Percentiles rank a stretch among this genome's conserved stretches.
phyloP scores from a whole-genome alignment of 306 rosid species.

The Oemleria cerasiformis region DNA sequence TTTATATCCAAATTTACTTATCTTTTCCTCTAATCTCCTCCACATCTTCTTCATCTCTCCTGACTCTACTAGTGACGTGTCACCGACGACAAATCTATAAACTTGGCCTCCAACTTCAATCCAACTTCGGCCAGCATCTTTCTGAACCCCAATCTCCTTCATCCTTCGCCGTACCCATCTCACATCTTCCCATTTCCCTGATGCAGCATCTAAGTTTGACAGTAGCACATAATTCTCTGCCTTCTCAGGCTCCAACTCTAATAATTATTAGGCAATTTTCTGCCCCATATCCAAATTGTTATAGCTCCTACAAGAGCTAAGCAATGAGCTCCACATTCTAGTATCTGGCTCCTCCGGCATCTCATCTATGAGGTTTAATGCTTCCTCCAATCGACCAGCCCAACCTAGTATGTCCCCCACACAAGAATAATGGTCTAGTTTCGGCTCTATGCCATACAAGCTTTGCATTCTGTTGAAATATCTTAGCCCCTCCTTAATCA shows the following conservation, averaged over 20 bases:
- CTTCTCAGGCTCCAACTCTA: slow-evolving; percentile 56
- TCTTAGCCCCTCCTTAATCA: slow-evolving; percentile 55
- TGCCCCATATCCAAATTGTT: slow-evolving; percentile 57
- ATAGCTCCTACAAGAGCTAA: slow-evolving; percentile 66
- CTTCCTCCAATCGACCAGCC: slow-evolving; percentile 58
- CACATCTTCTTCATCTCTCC: slow-evolving; percentile 52
- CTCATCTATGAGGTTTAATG: slow-evolving; percentile 52
- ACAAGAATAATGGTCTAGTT: slow-evolving; percentile 75
- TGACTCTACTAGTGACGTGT: slow-evolving; percentile 32
- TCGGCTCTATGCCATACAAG: slow-evolving; percentile 49
- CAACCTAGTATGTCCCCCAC: slow-evolving; percentile 79
- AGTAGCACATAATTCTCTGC: slow-evolving; percentile 61
- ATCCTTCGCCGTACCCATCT: slow-evolving; percentile 58
- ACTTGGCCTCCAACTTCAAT: slow-evolving; percentile 68
- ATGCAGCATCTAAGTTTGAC: slow-evolving; percentile 68
- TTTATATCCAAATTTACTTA: slow-evolving; percentile 61
- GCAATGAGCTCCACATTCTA: slow-evolving; percentile 75
- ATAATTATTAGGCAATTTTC: slow-evolving; percentile 42
- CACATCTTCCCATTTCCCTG: slow-evolving; percentile 74
- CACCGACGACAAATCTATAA: slow-evolving; percentile 63
- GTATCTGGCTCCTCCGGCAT: slow-evolving; percentile 74
- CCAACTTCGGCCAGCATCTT: slow-evolving; percentile 81
- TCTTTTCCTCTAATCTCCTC: slow-evolving; percentile 57
- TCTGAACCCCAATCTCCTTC: slow-evolving; percentile 63
- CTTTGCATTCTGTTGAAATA: slow-evolving; percentile 58